phyloP scores from a whole-genome alignment of 768 basidiomycete genomes.

The Clavulina sp. region DNA sequence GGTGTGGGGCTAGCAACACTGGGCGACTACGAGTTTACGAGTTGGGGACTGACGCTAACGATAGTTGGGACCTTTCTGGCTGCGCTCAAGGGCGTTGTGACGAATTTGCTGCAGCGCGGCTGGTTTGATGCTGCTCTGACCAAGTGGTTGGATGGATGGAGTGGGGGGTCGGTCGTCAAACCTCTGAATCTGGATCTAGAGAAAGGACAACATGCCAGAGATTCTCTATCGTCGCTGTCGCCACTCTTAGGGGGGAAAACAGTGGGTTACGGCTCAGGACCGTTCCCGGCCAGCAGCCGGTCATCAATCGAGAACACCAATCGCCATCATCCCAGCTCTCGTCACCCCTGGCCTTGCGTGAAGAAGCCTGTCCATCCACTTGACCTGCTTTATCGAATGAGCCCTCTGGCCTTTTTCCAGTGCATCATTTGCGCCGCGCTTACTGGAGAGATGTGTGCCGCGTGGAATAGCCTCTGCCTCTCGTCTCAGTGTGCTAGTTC shows the following conservation, averaged over 20 bases:
- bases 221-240: neutral
- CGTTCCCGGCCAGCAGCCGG: too few relatives aligned
- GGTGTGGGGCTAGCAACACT: conserved; percentile 92
- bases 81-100: conserved; percentile 83
- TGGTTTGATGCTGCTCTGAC: neutral
- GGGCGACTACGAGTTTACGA: conserved; percentile 56
- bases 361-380: conserved; percentile 71
- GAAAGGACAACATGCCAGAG: neutral
- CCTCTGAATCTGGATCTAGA: conserved; percentile 2
- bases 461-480: conserved; percentile 15
- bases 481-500: neutral
- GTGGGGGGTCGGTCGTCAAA: conserved; percentile 1
- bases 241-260: too few relatives aligned
- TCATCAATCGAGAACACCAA: conserved; percentile 1
- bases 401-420: conserved; percentile 80
- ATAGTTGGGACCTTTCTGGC: conserved; percentile 83
- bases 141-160: too few relatives aligned
- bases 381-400: conserved; percentile 77
- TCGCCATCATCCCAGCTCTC: conserved; percentile 9
- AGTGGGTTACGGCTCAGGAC: too few relatives aligned
- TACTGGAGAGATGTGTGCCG: conserved; percentile 61
- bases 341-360: too few relatives aligned
- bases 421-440: conserved; percentile 60
- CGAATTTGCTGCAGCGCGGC: conserved; percentile 51
- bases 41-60: conserved; percentile 70